A percentile compares a stretch with the other conserved stretches of the same genome.
Evolutionary conservation across 2,329 filamentous ascomycete genomes (phyloP).

Genomic region (Arachnopeziza araneosa): DNA sequence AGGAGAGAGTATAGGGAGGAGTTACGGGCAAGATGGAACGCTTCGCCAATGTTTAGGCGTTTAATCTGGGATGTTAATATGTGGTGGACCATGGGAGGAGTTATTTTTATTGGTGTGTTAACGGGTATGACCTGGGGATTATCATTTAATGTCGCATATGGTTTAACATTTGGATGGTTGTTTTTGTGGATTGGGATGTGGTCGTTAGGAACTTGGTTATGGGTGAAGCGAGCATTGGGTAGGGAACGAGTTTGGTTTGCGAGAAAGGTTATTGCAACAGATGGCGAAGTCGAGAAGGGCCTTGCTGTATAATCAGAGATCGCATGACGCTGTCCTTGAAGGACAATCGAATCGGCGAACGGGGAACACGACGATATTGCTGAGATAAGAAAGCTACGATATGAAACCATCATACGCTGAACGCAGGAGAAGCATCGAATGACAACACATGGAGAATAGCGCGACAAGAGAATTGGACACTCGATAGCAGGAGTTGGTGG

Average conservation of each 20-base stretch:
- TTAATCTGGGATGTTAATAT: slow-evolving; percentile 10
- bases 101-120: slow-evolving; percentile 4
- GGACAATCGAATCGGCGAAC: too few relatives aligned
- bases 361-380: too few relatives aligned
- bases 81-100: slow-evolving; percentile 3
- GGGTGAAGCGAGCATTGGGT: slow-evolving; percentile 2
- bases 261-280: background rate
- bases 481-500: too few relatives aligned
- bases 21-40: slow-evolving; percentile 5
- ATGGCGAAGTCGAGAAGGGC: background rate
- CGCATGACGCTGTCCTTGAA: too few relatives aligned
- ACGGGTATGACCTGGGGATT: slow-evolving; percentile 8
- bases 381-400: too few relatives aligned
- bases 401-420: too few relatives aligned
- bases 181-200: slow-evolving; percentile 13
- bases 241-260: slow-evolving; percentile 5
- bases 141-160: slow-evolving; percentile 5
- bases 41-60: slow-evolving; percentile 4
- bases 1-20: slow-evolving; percentile 3
- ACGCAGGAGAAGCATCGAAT: too few relatives aligned
- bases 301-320: background rate
- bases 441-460: too few relatives aligned
- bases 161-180: slow-evolving; percentile 5
- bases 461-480: too few relatives aligned
- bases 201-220: slow-evolving; percentile 2